Percentiles rank a stretch among this genome's conserved stretches.
Evolutionary conservation across 352 stramenopile species (phyloP).

Genomic region (Globisporangium polare): DNA sequence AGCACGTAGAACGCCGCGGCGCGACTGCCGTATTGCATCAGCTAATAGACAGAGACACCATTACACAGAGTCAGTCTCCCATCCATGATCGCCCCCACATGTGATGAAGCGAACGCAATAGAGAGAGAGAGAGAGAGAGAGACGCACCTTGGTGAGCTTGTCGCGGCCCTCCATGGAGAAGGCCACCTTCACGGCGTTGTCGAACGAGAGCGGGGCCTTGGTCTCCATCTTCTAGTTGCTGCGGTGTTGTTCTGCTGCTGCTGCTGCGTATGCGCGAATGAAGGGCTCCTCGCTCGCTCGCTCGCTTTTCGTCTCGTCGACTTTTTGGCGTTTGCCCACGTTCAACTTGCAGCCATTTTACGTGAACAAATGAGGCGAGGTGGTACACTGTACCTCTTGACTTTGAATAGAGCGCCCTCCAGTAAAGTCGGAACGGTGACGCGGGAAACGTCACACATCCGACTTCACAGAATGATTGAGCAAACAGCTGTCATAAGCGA

Average conservation of each 20-base stretch:
- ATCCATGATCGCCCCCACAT: not conserved
- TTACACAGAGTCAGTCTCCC: conserved; percentile 1
- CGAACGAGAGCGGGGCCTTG: conserved; percentile 63
- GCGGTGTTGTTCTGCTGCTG: not conserved
- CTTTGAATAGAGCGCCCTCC: conserved; percentile 18
- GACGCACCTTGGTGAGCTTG: conserved; percentile 86
- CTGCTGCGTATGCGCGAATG: not conserved
- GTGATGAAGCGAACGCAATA: not conserved
- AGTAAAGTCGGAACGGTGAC: not conserved
- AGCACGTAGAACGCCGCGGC: conserved; percentile 78
- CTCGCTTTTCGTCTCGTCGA: not conserved
- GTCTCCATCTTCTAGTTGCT: conserved; percentile 22
- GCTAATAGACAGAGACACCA: conserved; percentile 16
- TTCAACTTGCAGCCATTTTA: conserved; percentile 19
- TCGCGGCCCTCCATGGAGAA: conserved; percentile 83
- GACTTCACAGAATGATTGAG: conserved; percentile 10
- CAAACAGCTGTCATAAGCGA: not conserved
- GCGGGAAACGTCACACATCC: not conserved
- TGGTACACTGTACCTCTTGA: conserved; percentile 11
- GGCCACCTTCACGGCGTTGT: conserved; percentile 57
- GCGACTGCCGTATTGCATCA: conserved; percentile 83
- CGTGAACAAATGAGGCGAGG: conserved; percentile 23
- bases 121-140: too few relatives aligned
- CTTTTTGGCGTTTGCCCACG: not conserved
- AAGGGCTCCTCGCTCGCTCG: not conserved